Percentiles rank a stretch among this genome's conserved stretches.
phyloP scores from a whole-genome alignment of 2,329 filamentous ascomycete species.

The Colletotrichum lupini region DNA sequence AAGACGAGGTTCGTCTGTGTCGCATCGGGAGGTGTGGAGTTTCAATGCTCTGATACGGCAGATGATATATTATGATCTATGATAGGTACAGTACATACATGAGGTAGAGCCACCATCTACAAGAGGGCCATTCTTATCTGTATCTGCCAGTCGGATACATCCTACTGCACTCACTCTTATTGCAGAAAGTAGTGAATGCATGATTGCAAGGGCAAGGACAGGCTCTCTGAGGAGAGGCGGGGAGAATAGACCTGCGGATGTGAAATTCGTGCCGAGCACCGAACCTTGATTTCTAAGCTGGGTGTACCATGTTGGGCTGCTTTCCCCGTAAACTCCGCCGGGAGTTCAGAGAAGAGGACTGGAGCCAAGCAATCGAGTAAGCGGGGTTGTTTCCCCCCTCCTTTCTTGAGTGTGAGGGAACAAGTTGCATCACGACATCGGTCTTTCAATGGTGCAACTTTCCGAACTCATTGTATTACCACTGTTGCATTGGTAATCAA shows the following conservation, averaged over 20 bases:
- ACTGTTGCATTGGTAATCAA: slow-evolving; percentile 21
- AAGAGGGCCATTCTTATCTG: too few species aligned
- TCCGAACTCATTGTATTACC: not conserved
- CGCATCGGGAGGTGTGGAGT: not conserved
- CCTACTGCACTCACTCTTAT: too few species aligned
- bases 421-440: slow-evolving; percentile 23
- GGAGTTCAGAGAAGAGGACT: not conserved
- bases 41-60: not conserved
- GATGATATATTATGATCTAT: not conserved
- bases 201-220: not conserved
- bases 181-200: too few species aligned
- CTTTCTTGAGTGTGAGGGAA: not conserved
- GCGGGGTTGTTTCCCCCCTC: not conserved
- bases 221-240: not conserved
- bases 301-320: not conserved
- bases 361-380: not conserved
- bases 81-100: too few species aligned
- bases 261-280: not conserved
- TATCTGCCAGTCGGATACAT: too few species aligned
- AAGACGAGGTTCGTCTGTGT: not conserved
- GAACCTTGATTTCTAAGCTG: not conserved
- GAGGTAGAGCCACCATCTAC: not conserved
- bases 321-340: not conserved
- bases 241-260: not conserved
- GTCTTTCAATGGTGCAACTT: slow-evolving; percentile 6